Evolutionary conservation across 1,284 basidiomycete species (phyloP), one percentile per base, ranked within the genome.

Genomic region (Mycosarcoma maydis): DNA sequence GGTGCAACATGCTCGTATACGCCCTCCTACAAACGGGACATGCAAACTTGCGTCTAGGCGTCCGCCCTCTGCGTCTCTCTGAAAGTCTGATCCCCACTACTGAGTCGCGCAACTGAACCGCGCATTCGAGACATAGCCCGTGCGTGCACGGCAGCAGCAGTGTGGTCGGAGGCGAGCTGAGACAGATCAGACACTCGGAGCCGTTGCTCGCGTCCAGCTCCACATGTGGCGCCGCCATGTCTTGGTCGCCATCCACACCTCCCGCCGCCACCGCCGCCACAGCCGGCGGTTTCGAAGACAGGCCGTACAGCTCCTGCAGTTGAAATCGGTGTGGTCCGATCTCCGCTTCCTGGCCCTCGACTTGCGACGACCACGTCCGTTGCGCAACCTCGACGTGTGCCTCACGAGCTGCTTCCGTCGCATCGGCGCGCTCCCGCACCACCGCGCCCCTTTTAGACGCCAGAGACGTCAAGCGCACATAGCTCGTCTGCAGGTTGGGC

Each of bases 111-210:
- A 81, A 26, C 34, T 76, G 77, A 7, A 79, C 73, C 0, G 77
- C 77, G 37, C 80, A 81, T 23, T 80, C 77, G 13, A 79, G 56
- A 41, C 80, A 81, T 23, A 81, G 51, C 7, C 77, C 75, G 41
- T 81, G 80, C 17, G 80, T 80, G 43, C 80, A 81, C n/a, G 80
- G 80, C 24, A 81, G 45, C 10, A 81, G 49, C 20, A 81, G 34
- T 2, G 80, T 81, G 4, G 71, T 73, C n/a, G 80, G 73, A 1
- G 77, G 76, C 2, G 57, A 40, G 17, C 60, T 65, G 17, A 81
- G 71, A 42, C 80, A 81, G 45, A 81, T 81, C 17, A 79, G 50
- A 52, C 80, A 81, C 43, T 81, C 80, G 16, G 60, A 38, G 0
- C 74, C 76, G 29, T 69, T 73, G 19, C 50, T 44, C 5, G 55